A percentile compares a stretch with the other conserved stretches of the same genome.
Conservation (phyloP, 2,329 filamentous ascomycete species). For the Hypoxylon sp. region DNA sequence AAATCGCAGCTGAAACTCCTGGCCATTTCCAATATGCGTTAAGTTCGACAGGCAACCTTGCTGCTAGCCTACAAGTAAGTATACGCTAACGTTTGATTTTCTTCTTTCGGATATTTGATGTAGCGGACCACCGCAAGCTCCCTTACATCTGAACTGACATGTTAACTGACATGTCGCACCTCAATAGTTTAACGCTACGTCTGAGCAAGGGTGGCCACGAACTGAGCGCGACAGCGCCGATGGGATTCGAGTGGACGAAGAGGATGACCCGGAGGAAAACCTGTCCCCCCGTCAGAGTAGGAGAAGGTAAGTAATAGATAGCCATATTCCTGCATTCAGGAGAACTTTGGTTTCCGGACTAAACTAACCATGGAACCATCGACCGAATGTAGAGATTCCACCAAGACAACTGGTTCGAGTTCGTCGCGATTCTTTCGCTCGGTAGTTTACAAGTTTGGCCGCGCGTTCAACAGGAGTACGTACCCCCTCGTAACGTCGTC, state of each 20-base stretch:
- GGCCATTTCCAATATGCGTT: slow-evolving; percentile 35
- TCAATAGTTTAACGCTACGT: slow-evolving; percentile 30
- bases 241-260: slow-evolving; percentile 27
- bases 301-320: slow-evolving; percentile 29
- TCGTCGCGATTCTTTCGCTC: slow-evolving; percentile 49
- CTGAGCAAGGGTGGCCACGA: slow-evolving; percentile 34
- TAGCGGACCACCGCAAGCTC: neutral
- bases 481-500: slow-evolving; percentile 5
- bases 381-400: slow-evolving; percentile 25
- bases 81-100: slow-evolving; percentile 5
- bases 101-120: slow-evolving; percentile 22
- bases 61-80: slow-evolving; percentile 20
- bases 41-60: slow-evolving; percentile 23
- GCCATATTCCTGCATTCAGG: slow-evolving; percentile 5
- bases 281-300: slow-evolving; percentile 24
- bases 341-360: slow-evolving; percentile 1
- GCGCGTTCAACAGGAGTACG: slow-evolving; percentile 45
- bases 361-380: slow-evolving; percentile 33
- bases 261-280: slow-evolving; percentile 25
- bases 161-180: slow-evolving; percentile 6
- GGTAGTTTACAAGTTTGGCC: slow-evolving; percentile 48
- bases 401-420: slow-evolving; percentile 35
- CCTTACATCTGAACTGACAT: slow-evolving; percentile 16
- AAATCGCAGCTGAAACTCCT: slow-evolving; percentile 9
- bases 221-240: slow-evolving; percentile 25